A percentile compares a stretch with the other conserved stretches of the same genome.
Conservation (phyloP, 352 stramenopile species). For the Pseudoperonospora humuli region DNA sequence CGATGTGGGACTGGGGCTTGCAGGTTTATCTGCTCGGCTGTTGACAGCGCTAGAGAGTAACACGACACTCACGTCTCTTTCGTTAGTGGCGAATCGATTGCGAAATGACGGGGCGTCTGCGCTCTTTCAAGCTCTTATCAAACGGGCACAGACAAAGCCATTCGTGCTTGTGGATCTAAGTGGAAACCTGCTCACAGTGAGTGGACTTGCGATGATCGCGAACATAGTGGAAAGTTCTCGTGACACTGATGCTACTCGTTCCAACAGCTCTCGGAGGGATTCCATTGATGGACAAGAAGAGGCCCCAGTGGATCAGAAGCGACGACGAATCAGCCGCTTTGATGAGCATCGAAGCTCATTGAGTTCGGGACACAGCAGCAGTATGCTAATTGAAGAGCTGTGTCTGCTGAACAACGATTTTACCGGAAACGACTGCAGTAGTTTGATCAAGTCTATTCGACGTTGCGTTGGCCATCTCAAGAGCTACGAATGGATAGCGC, state of each 20-base stretch:
- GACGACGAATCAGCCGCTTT: slow-evolving; percentile 17
- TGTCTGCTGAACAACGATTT: slow-evolving; percentile 73
- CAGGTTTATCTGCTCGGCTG: slow-evolving; percentile 41
- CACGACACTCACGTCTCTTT: slow-evolving; percentile 35
- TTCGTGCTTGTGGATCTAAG: slow-evolving; percentile 55
- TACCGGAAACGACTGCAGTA: slow-evolving; percentile 11
- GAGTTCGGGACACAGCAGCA: background rate
- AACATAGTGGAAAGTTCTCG: slow-evolving; percentile 23
- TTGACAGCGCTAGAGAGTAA: slow-evolving; percentile 46
- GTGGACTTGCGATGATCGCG: slow-evolving; percentile 33
- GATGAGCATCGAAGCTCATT: slow-evolving; percentile 1
- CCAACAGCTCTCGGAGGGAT: background rate
- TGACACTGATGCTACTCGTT: background rate
- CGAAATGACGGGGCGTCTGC: slow-evolving; percentile 43
- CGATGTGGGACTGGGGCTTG: slow-evolving; percentile 50
- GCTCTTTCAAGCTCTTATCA: slow-evolving; percentile 44
- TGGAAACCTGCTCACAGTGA: slow-evolving; percentile 63
- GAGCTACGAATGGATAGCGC: slow-evolving; percentile 56
- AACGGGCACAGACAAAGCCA: slow-evolving; percentile 30
- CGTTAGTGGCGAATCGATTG: slow-evolving; percentile 61
- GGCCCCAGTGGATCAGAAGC: slow-evolving; percentile 17
- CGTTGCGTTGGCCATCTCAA: slow-evolving; percentile 33
- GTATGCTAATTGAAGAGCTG: slow-evolving; percentile 36
- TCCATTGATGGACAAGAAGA: slow-evolving; percentile 1
- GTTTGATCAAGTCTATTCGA: slow-evolving; percentile 24